Conservation (phyloP, 495 filamentous ascomycete genomes). For the Penicillium egyptiacum region DNA sequence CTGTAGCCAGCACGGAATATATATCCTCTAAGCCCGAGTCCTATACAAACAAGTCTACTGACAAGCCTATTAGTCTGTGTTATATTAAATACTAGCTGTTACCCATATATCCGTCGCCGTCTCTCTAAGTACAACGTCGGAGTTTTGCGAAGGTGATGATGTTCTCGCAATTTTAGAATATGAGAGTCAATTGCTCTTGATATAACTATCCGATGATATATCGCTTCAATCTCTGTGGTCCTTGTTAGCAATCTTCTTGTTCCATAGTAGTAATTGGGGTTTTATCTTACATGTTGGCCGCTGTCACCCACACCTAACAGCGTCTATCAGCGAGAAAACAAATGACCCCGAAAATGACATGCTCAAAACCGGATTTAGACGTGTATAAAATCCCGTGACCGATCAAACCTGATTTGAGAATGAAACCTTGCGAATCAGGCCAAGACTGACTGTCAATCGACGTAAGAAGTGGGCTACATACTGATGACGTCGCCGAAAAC, state of each 20-base stretch:
- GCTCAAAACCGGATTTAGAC: conserved; percentile 1
- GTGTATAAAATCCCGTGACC: neutral
- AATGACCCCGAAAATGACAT: neutral
- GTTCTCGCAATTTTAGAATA: no score
- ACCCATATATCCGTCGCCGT: no score
- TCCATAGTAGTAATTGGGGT: neutral
- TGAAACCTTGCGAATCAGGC: neutral
- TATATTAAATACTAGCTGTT: no score
- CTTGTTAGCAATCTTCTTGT: no score
- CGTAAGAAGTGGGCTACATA: conserved; percentile 29
- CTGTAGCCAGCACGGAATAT: no score
- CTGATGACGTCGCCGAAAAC: conserved; percentile 23
- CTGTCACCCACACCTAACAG: neutral
- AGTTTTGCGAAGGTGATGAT: no score
- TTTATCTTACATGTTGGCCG: neutral
- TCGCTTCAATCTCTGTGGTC: no score
- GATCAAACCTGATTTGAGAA: neutral
- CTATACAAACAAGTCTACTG: no score
- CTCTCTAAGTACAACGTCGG: no score
- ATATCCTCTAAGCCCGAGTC: no score
- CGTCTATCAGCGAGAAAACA: neutral
- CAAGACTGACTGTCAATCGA: conserved; percentile 29
- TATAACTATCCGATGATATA: neutral
- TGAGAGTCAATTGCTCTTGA: neutral
- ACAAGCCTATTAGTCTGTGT: no score